Conservation (phyloP, 2,329 filamentous ascomycete species). For the Fusarium sp. region DNA sequence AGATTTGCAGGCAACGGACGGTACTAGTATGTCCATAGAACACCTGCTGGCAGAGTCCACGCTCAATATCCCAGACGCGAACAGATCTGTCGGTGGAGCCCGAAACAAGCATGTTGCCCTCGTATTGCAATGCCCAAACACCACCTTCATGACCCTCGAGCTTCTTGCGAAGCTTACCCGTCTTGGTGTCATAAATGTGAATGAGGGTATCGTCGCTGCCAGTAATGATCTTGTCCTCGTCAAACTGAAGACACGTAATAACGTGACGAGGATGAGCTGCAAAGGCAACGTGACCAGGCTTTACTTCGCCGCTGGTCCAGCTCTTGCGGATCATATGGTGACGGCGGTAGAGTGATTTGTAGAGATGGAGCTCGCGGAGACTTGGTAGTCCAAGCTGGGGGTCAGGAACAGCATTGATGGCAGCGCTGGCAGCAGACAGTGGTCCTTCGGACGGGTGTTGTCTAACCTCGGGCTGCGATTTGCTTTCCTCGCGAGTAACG, state of each 20-base stretch:
- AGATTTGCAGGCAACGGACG: slow-evolving; percentile 92
- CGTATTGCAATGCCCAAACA: slow-evolving; percentile 97
- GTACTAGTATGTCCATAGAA: slow-evolving; percentile 99
- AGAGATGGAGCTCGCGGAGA: slow-evolving; percentile 87
- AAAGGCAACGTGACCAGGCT: slow-evolving; percentile 93
- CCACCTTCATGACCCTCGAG: slow-evolving; percentile 95
- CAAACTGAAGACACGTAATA: slow-evolving; percentile 97
- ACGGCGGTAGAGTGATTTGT: slow-evolving; percentile 94
- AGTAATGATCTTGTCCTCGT: slow-evolving; percentile 97
- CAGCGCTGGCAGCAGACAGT: slow-evolving; percentile 85
- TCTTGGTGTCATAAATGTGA: slow-evolving; percentile 97
- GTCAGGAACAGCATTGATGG: slow-evolving; percentile 84
- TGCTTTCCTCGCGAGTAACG: slow-evolving; percentile 57
- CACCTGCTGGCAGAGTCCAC: slow-evolving; percentile 90
- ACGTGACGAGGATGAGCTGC: slow-evolving; percentile 96
- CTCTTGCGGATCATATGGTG: slow-evolving; percentile 90
- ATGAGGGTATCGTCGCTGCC: slow-evolving; percentile 98
- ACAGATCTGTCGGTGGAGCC: slow-evolving; percentile 97
- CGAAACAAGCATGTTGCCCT: slow-evolving; percentile 94
- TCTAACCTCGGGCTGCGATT: slow-evolving; percentile 55
- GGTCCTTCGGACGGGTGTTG: slow-evolving; percentile 80
- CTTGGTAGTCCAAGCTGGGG: slow-evolving; percentile 82
- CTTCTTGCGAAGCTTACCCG: slow-evolving; percentile 83
- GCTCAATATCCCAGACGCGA: slow-evolving; percentile 99
- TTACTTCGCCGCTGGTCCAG: slow-evolving; percentile 89